Conservation (phyloP, 306 rosid genomes). For the Pachyrhizus erosus region DNA sequence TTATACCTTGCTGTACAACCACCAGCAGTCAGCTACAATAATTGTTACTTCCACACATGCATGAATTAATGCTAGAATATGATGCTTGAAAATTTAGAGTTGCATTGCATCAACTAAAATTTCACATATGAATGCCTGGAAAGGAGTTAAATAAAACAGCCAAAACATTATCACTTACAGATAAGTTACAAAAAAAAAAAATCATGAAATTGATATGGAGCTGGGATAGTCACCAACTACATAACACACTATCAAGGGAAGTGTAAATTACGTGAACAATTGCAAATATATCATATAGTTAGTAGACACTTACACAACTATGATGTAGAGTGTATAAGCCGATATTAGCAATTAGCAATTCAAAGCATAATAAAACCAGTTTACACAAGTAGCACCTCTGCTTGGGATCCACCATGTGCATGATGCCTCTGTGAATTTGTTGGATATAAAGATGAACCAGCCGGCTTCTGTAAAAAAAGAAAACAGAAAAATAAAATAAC, state of each 20-base stretch:
- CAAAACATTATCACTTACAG: background rate
- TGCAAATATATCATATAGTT: background rate
- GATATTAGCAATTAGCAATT: constrained; percentile 32
- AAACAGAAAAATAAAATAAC: background rate
- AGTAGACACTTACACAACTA: background rate
- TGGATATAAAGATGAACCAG: constrained; percentile 39
- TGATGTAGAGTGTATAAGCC: background rate
- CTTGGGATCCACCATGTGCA: constrained; percentile 25
- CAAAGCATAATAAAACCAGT: constrained; percentile 37
- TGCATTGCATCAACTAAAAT: background rate
- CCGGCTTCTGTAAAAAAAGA: constrained; percentile 33
- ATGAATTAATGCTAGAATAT: background rate
- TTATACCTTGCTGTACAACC: background rate
- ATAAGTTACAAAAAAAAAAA: background rate
- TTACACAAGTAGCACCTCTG: constrained; percentile 55
- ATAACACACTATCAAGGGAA: background rate
- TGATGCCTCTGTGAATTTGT: constrained; percentile 40
- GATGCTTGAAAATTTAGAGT: constrained; percentile 2
- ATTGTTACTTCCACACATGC: background rate
- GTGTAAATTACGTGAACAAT: background rate
- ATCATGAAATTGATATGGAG: background rate
- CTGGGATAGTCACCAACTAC: background rate
- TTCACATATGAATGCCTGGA: background rate
- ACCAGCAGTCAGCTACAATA: constrained; percentile 11
- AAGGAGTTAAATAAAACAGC: background rate